Conservation (phyloP, 495 filamentous ascomycete species). For the Tuber magnatum region DNA sequence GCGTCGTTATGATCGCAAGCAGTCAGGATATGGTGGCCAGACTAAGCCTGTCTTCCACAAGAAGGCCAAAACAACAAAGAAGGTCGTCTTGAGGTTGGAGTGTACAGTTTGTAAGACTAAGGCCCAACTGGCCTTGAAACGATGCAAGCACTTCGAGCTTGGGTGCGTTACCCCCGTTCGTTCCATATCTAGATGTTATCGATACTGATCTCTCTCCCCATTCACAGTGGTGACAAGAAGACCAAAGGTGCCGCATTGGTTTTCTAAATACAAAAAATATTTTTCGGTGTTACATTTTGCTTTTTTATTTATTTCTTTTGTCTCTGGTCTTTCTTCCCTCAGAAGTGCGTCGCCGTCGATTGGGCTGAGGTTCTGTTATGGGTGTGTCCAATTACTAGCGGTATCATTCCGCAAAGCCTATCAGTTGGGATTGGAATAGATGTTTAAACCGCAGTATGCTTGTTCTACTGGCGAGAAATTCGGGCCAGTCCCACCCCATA, state of each 20-base stretch:
- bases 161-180: constrained; percentile 59
- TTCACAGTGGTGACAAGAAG: constrained; percentile 98
- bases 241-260: constrained; percentile 99
- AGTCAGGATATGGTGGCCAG: constrained; percentile 99
- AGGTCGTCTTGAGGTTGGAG: constrained; percentile 96
- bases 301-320: constrained; percentile 30
- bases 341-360: constrained; percentile 14
- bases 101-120: constrained; percentile 96
- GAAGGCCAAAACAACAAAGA: constrained; percentile 99
- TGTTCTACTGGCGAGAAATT: background rate
- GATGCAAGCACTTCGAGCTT: constrained; percentile 99
- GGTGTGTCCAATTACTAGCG: constrained; percentile 30
- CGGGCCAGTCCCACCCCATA: background rate
- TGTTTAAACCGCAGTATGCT: background rate
- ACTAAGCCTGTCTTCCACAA: constrained; percentile 99
- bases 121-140: constrained; percentile 94
- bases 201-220: constrained; percentile 17
- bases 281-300: constrained; percentile 31
- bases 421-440: background rate
- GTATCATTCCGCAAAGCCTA: constrained; percentile 27
- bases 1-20: constrained; percentile 99
- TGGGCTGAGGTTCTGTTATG: constrained; percentile 24
- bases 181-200: background rate
- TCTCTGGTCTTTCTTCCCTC: constrained; percentile 23
- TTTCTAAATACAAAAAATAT: constrained; percentile 59